Conservation (phyloP, 208 protist species). For the Acanthamoeba lenticulata region DNA sequence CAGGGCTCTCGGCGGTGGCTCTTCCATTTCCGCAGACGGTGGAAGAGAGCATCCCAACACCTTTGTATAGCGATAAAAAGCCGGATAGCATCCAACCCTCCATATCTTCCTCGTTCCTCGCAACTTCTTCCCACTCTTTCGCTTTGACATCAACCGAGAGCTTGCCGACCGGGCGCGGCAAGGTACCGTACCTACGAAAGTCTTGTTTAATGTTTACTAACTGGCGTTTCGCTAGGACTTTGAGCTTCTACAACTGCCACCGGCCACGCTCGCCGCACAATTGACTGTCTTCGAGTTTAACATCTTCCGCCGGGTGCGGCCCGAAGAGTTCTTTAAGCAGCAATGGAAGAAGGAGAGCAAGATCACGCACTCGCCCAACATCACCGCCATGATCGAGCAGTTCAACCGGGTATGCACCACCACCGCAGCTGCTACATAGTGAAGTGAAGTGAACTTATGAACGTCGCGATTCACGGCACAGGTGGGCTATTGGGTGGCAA, state of each 20-base stretch:
- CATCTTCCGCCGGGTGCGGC: not conserved
- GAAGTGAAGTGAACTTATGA: no score
- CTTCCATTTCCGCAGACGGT: no score
- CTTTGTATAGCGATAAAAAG: no score
- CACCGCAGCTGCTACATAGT: no score
- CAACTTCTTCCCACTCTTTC: no score
- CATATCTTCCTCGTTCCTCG: no score
- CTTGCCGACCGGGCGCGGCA: not conserved
- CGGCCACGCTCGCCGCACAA: not conserved
- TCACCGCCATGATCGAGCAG: slow-evolving; percentile 9
- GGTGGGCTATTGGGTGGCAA: slow-evolving; percentile 32
- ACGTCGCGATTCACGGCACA: not conserved
- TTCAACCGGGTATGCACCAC: not conserved
- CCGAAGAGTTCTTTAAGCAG: not conserved
- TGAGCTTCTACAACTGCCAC: not conserved
- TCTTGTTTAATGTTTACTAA: not conserved
- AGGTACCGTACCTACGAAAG: no score
- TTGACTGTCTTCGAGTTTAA: slow-evolving; percentile 39
- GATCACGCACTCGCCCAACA: not conserved
- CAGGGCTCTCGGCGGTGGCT: no score
- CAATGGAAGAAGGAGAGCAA: slow-evolving; percentile 20
- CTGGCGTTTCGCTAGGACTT: not conserved
- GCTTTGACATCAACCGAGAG: not conserved
- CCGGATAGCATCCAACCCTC: no score
- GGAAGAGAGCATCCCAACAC: no score